Base-by-base conservation (phyloP, 768 basidiomycete genomes). In the Naganishia vaughanmartiniae region DNA sequence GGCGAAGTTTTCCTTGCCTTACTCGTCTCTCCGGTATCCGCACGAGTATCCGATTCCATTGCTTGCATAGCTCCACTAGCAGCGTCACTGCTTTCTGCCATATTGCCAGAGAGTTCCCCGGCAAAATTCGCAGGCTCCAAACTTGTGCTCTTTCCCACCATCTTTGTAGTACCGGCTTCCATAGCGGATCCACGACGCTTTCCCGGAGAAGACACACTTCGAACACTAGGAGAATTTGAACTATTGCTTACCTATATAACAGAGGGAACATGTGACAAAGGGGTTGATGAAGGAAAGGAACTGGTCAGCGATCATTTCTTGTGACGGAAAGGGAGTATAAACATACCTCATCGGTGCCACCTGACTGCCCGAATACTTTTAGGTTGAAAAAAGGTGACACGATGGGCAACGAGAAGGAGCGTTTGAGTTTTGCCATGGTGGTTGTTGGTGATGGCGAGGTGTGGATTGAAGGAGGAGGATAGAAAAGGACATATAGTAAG, bases 391-490 rank as follows among this genome's bases (percentile, higher is more conserved):
- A 65, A 70, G 76, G 66, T 79, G 75, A 42, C 74, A 74, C 54
- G 79, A 81, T 74, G 74, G 80, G 80, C 33, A 81, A 69, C 10
- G 79, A 80, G 69, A 73, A 79, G 10, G 79, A 78, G 34, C 78
- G 80, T 51, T 73, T 74, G 69, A 81, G 74, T 4, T 79, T 77
- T 45, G 80, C 76, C 80, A 79, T 80, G 12, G 66, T 60, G 57
- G 55, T 21, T 42, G 15, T 9, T 28, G 17, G 34, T 46, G 72
- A 39, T 33, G 56, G 46, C n/a, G 67, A 48, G 7, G 46, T 46
- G n/a, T 28, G 51, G 66, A 57, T 65, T 14, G 31, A 54, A 34
- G 60, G 30, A 17, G 65, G 51, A 34, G 45, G n/a, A n/a, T n/a
- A 6, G 56, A 30, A 48, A 36, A 12, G n/a, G n/a, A 24, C 46